Conservation (phyloP, 192 early-diverging fungal species). For the Paraglomus brasilianum region DNA sequence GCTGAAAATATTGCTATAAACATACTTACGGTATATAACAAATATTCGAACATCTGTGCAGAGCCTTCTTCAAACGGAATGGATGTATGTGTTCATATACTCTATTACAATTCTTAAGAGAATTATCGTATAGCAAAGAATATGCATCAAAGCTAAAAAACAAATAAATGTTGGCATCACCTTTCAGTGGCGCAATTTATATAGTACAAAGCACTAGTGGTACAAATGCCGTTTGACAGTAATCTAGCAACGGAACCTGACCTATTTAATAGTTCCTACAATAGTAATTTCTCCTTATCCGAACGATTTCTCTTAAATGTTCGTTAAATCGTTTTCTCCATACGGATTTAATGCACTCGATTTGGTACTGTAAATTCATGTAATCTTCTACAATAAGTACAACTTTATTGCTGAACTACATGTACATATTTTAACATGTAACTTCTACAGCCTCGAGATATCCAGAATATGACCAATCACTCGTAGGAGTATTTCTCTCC, state of each 20-base stretch:
- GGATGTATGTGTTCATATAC: slow-evolving; percentile 27
- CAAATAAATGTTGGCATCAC: too few species aligned
- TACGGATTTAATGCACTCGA: background rate
- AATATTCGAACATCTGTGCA: slow-evolving; percentile 11
- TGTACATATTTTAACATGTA: too few species aligned
- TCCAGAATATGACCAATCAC: slow-evolving; percentile 12
- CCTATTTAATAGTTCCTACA: slow-evolving; percentile 2
- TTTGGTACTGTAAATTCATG: background rate
- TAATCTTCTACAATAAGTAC: too few species aligned
- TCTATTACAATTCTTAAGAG: slow-evolving; percentile 23
- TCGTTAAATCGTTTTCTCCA: slow-evolving; percentile 20
- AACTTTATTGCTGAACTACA: too few species aligned
- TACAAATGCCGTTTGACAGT: too few species aligned
- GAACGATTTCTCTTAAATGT: slow-evolving; percentile 19
- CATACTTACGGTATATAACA: slow-evolving; percentile 28
- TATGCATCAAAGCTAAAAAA: slow-evolving; percentile 29
- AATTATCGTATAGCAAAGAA: slow-evolving; percentile 11
- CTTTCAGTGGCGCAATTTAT: too few species aligned
- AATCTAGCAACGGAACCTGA: too few species aligned
- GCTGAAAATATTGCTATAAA: too few species aligned
- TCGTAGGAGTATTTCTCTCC: slow-evolving; percentile 24
- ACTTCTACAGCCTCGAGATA: slow-evolving; percentile 18
- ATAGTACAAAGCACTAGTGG: too few species aligned
- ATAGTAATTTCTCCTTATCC: slow-evolving; percentile 11
- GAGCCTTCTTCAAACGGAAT: slow-evolving; percentile 25